Evolutionary conservation across 1,284 basidiomycete genomes (phyloP), one percentile per base, ranked within the genome.

Genomic region (Agaricales sp.): DNA sequence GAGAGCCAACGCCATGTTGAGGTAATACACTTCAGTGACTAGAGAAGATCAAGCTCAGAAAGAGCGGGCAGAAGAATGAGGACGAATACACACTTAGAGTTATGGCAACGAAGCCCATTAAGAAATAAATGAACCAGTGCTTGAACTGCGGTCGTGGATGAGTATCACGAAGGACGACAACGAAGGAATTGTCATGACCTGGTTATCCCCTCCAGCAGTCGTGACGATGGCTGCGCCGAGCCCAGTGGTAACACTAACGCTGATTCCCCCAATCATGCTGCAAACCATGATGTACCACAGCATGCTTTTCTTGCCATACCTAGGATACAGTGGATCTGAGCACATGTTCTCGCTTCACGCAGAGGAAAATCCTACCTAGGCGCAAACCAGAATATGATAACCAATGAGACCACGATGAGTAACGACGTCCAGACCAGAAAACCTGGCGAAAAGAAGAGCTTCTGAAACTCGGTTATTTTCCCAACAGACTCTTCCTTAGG

Each of bases 201-300:
- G 92, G 62, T 89, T 94, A 59, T 87, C 76, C 44, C 93, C 93
- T 67, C 81, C 74, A 16, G 86, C 89, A 38, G 82, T 85, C 25
- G 89, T 84, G 26, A 99, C 80, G 59, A 99, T 96, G 38, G 92
- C 87, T 19, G 90, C 72, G 30, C 95, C 95, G 18, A 99, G 77
- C 25, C 95, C 95, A 43, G 92, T 93, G 2, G 93, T 97, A 52
- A 95, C 94, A 57, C 89, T 93, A 57, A 99, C 95, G 54, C 87
- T 92, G 52, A 99, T 86, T 1, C 95, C 95, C 22, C 95, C 95
- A 60, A 98, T 97, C 74, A 98, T 83, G 55, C 88, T 92, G 67
- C 95, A 99, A 37, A 97, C 87, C 43, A 77, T 71, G 58, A 96
- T 93, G 66, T 97, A 97, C 77, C 93, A 93, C 54, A 99, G 67